phyloP scores from a whole-genome alignment of 768 basidiomycete genomes.

The Suillus sp. region DNA sequence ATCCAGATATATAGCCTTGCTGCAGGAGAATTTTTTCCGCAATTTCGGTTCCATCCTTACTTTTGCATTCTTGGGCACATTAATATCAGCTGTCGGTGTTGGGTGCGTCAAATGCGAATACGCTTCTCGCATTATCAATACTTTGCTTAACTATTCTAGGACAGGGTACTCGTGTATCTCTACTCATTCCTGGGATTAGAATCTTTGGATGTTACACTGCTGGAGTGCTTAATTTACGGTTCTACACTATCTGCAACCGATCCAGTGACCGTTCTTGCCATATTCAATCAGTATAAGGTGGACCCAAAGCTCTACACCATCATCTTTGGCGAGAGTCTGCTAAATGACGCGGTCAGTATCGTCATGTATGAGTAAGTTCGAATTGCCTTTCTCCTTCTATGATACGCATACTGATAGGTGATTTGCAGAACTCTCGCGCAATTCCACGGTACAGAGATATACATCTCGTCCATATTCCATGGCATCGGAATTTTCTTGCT shows the following conservation, averaged over 20 bases:
- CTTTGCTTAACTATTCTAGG: slow-evolving; percentile 49
- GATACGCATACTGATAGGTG: slow-evolving; percentile 7
- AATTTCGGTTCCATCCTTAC: slow-evolving; percentile 96
- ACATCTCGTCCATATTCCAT: slow-evolving; percentile 86
- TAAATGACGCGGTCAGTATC: slow-evolving; percentile 99
- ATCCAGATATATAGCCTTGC: neutral
- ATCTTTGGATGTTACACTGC: slow-evolving; percentile 77
- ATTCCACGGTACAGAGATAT: slow-evolving; percentile 89
- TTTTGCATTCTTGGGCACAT: slow-evolving; percentile 93
- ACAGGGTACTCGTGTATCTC: slow-evolving; percentile 89
- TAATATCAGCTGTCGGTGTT: slow-evolving; percentile 93
- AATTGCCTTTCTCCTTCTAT: neutral
- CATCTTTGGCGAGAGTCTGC: slow-evolving; percentile 95
- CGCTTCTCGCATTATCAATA: slow-evolving; percentile 1
- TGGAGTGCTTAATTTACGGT: slow-evolving; percentile 96
- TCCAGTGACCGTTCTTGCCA: slow-evolving; percentile 96
- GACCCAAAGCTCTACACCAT: slow-evolving; percentile 97
- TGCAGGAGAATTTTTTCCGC: slow-evolving; percentile 95
- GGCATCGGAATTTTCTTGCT: slow-evolving; percentile 97
- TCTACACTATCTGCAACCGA: slow-evolving; percentile 97
- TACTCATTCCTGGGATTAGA: slow-evolving; percentile 94
- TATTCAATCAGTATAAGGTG: slow-evolving; percentile 98
- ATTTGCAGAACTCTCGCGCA: slow-evolving; percentile 77
- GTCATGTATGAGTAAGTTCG: slow-evolving; percentile 97
- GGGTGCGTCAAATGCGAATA: slow-evolving; percentile 59